These are phyloP conservation scores for Neobulgaria alba DNA, from an alignment of 2,329 filamentous ascomycete genomes.

Conservation along the genomic window DNA sequence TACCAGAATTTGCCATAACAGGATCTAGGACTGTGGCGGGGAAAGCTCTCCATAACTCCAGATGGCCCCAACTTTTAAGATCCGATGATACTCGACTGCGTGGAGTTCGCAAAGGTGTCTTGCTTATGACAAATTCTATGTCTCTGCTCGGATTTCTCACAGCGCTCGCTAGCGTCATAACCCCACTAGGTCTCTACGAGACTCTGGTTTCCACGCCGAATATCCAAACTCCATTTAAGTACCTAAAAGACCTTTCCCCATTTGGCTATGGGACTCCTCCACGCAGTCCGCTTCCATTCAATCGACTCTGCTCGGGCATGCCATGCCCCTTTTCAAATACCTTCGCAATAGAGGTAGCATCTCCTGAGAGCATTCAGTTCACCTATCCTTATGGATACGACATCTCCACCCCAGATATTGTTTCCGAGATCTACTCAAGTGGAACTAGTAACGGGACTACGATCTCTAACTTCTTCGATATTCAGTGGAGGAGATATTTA, in stretches of 20 bases:
- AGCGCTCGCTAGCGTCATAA: constrained; percentile 36
- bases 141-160: constrained; percentile 28
- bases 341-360: constrained; percentile 7
- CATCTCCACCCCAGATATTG: constrained; percentile 26
- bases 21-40: constrained; percentile 29
- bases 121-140: constrained; percentile 21
- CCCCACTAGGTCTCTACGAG: constrained; percentile 39
- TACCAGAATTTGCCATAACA: background rate
- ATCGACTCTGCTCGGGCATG: constrained; percentile 27
- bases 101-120: constrained; percentile 27
- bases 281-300: constrained; percentile 28
- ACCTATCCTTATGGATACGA: constrained; percentile 16
- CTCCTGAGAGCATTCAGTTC: constrained; percentile 4
- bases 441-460: constrained; percentile 27
- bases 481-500: constrained; percentile 28
- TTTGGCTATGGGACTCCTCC: constrained; percentile 34
- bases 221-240: constrained; percentile 28
- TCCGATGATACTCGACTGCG: constrained; percentile 30
- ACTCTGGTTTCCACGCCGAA: constrained; percentile 23
- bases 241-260: constrained; percentile 31
- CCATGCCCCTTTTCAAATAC: constrained; percentile 21
- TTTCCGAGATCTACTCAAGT: constrained; percentile 32
- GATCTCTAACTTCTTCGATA: constrained; percentile 37
- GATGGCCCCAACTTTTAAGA: constrained; percentile 35
- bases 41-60: constrained; percentile 31